Percentiles rank a stretch among this genome's conserved stretches.
These are phyloP conservation scores for Cryphonectria parasitica DNA, from an alignment of 2,329 filamentous ascomycete genomes.

Conservation along the genomic window DNA sequence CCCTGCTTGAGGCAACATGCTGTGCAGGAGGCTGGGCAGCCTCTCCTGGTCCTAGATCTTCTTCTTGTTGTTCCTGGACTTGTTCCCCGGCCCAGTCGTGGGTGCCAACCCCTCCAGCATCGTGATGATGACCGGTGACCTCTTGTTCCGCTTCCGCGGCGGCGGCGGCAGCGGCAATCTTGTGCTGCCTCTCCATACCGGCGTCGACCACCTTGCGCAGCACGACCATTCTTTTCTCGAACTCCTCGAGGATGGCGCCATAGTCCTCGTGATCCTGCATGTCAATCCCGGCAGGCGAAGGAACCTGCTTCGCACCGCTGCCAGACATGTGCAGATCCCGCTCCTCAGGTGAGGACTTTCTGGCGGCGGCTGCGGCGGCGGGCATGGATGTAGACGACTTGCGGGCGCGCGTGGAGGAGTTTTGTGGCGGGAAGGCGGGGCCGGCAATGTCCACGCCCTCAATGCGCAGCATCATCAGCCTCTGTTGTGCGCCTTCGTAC, in stretches of 20 bases:
- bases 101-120: not conserved
- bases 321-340: conserved; percentile 21
- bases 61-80: not conserved
- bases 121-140: not conserved
- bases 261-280: conserved; percentile 44
- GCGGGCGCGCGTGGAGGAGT: conserved; percentile 31
- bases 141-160: not conserved
- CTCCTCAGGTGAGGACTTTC: conserved; percentile 28
- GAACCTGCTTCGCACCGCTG: conserved; percentile 7
- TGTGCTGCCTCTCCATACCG: conserved; percentile 48
- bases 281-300: not conserved
- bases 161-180: conserved; percentile 33
- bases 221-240: conserved; percentile 60
- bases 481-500: conserved; percentile 38
- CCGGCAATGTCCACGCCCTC: conserved; percentile 53
- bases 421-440: not conserved
- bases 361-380: not conserved
- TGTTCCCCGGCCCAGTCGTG: not conserved
- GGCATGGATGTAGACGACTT: conserved; percentile 32
- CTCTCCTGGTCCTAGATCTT: not conserved
- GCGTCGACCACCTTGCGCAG: conserved; percentile 58
- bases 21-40: not conserved
- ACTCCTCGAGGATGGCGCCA: conserved; percentile 56
- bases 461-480: conserved; percentile 63
- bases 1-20: not conserved